Evolutionary conservation across 495 filamentous ascomycete genomes (phyloP), one percentile per base, ranked within the genome.

Genomic region (Penicillium canescens): DNA sequence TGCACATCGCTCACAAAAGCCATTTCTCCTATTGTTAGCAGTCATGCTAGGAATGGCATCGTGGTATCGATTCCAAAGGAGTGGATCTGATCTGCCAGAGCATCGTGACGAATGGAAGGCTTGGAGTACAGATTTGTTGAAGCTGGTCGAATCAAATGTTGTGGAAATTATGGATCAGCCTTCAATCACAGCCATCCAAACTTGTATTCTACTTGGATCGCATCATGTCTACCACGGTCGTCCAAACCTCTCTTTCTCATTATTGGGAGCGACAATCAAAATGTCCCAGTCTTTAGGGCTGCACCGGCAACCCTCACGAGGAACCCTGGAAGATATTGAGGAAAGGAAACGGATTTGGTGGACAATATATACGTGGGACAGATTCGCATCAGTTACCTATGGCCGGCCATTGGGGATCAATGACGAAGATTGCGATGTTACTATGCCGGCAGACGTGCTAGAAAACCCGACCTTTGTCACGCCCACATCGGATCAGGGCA

Each of bases 291-390:
- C 70, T n/a, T 49, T 66, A 35, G 70, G 67, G 0, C 26, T 73
- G 37, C 70, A 73, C 34, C 67, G 68, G 4, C 56, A 66, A 42
- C 49, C 53, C 20, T 24, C 33, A 3, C 35, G 44, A 21, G 59
- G 61, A 1, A 43, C 52, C 4, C 42, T 57, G 16, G 67, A 64
- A 33, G 63, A 64, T 39, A 53, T 62, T 14, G 66, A 73, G 44
- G 70, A 70, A 28, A 57, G 63, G 37, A 70, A 69, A 46, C 39
- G 70, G 40, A 62, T 70, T 0, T 73, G 70, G 70, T 70, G 70
- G 66, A 70, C 67, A 5, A 68, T 70, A 6, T 73, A 71, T 46
- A 73, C 68, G 9, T 70, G 67, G 67, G 70, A 73, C 21, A 52
- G 66, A 45, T 70, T 73, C 35, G 70, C 68, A 0, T 69, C 67